Base-by-base conservation (phyloP, 345 rosid species). In the Bretschneidera sinensis region DNA sequence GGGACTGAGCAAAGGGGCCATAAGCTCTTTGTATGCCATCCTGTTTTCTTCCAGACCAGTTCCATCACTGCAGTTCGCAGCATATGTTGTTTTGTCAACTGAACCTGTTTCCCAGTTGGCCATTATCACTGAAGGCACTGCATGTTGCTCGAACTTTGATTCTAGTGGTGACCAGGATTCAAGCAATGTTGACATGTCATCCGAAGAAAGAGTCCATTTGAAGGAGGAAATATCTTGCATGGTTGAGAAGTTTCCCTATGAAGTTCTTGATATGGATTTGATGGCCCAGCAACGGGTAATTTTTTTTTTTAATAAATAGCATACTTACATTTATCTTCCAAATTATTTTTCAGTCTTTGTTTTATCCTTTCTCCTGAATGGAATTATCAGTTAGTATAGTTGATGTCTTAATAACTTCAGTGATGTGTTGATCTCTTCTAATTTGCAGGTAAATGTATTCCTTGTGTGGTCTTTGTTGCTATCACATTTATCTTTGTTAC, bases 381-480 rank as follows among this genome's bases (percentile, higher is more conserved):
- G 10, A 45, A 17, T 64, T 23, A 9, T 60, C 17, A 11, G 59
- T 53, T 58, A 63, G 20, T 59, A 23, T 39, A 33, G 16, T 57
- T 43, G 55, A 11, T 51, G 39, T 55, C 49, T 61, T 9, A 49
- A n/a, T 61, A 0, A n/a, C 14, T 43, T 51, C 21, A 22, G 21
- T 60, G n/a, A 54, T 8, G 31, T 65, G 45, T 61, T 35, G 60
- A 33, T 69, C 47, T 52, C 21, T 62, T 47, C 33, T 74, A 45
- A 58, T 70, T 66, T 61, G 73, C 87, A 92, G 98, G 90, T 89
- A 48, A 80, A 83, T 57, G 53, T 87, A 48, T 83, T 84, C 76
- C 85, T 92, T 62, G 83, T 90, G 20, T 92, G 97, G 98, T 81
- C 96, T 51, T 74, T 92, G 79, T 69, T 92, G 70, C 82, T 92